phyloP scores from a whole-genome alignment of 495 filamentous ascomycete genomes.

The Patellaria atrata region DNA sequence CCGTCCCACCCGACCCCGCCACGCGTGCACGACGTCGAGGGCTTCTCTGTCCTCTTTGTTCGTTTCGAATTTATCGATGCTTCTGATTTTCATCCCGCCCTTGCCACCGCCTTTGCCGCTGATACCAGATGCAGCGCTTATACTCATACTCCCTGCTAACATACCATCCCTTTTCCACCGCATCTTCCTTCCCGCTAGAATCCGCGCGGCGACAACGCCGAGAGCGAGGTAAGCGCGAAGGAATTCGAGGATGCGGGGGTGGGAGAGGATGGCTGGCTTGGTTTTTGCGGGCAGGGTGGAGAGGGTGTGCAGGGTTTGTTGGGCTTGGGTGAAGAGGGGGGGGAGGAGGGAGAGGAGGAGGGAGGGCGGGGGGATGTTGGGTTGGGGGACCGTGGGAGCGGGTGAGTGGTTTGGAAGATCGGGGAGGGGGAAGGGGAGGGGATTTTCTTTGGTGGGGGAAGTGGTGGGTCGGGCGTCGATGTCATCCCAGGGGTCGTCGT shows the following conservation, averaged over 20 bases:
- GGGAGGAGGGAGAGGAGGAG: constrained; percentile 65
- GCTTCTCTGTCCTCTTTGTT: constrained; percentile 80
- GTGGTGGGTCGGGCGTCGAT: constrained; percentile 22
- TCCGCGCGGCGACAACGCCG: constrained; percentile 52
- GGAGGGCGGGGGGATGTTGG: constrained; percentile 79
- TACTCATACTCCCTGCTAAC: constrained; percentile 78
- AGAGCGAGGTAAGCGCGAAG: constrained; percentile 30
- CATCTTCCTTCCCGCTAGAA: constrained; percentile 72
- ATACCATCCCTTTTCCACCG: constrained; percentile 82
- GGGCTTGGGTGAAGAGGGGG: constrained; percentile 39
- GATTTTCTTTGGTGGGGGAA: constrained; percentile 3
- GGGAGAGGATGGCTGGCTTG: constrained; percentile 41
- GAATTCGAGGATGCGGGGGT: constrained; percentile 40
- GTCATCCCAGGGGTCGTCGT: constrained; percentile 24
- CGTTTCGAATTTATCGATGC: constrained; percentile 62
- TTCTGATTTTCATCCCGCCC: constrained; percentile 79
- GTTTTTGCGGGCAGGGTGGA: constrained; percentile 35
- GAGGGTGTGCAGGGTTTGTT: constrained; percentile 22
- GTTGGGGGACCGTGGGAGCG: constrained; percentile 79
- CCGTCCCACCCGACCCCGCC: constrained; percentile 53
- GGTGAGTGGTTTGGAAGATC: constrained; percentile 31
- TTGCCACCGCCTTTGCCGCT: constrained; percentile 22
- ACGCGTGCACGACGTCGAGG: constrained; percentile 56
- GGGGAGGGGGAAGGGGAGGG: constrained; percentile 2
- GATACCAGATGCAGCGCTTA: constrained; percentile 53